Evolutionary conservation across 176 grass and related monocot genomes (phyloP).

Genomic region (Poa pratensis): DNA sequence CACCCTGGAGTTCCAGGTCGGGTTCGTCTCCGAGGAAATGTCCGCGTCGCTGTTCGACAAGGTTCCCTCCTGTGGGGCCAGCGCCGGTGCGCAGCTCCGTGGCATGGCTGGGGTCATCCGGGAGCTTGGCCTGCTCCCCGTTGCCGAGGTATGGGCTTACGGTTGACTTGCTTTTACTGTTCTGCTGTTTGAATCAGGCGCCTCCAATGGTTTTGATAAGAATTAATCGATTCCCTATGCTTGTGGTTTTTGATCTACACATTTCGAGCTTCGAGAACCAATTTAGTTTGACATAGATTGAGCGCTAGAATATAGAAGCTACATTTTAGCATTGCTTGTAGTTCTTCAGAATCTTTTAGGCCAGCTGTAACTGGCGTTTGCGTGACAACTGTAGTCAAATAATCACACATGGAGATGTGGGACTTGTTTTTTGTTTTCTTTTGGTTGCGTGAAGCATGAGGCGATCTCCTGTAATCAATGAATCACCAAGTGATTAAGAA

Average conservation of each 20-base stretch:
- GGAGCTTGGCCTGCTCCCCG: constrained; percentile 57
- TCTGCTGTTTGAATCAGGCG: not conserved
- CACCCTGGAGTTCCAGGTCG: constrained; percentile 66
- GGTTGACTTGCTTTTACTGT: too few species aligned
- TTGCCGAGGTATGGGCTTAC: constrained; percentile 48
- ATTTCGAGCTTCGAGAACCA: not conserved
- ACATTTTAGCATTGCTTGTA: not conserved
- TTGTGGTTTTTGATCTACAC: not conserved
- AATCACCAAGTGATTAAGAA: not conserved
- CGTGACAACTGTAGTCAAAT: not conserved
- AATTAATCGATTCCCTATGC: not conserved
- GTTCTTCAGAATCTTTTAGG: not conserved
- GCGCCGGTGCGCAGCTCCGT: constrained; percentile 44
- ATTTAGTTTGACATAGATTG: not conserved
- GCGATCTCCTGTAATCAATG: constrained; percentile 1
- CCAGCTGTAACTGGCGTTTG: not conserved
- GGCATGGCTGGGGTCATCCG: constrained; percentile 57
- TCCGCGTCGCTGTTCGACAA: constrained; percentile 52
- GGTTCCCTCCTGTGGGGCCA: constrained; percentile 51
- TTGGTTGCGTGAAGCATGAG: constrained; percentile 9
- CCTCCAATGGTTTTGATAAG: not conserved
- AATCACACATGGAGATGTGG: not conserved
- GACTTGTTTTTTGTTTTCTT: not conserved
- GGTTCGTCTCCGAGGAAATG: constrained; percentile 59
- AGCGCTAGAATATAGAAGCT: not conserved